Evolutionary conservation across 225 moss, liverwort and hornwort species (phyloP).

Genomic region (Pseudoscleropodium purum): DNA sequence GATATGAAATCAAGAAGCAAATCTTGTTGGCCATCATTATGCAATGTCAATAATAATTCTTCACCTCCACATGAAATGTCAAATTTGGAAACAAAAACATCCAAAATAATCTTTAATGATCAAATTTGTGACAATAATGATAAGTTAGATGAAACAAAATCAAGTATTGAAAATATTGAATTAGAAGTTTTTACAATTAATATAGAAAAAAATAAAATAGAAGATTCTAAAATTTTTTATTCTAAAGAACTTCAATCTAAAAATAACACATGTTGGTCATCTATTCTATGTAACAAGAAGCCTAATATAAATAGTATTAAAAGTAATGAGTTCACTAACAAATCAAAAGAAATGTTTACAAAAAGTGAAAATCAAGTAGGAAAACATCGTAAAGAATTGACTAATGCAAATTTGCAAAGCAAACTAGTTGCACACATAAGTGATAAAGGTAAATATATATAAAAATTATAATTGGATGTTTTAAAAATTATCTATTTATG

Average conservation of each 20-base stretch:
- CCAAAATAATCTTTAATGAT: background rate
- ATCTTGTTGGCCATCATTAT: background rate
- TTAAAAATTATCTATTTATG: too few relatives aligned
- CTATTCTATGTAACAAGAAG: background rate
- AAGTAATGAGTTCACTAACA: background rate
- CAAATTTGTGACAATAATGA: background rate
- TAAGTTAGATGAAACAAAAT: background rate
- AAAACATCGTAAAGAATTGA: background rate
- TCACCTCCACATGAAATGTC: background rate
- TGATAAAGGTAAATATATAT: background rate
- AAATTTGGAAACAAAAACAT: background rate
- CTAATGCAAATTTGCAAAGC: background rate
- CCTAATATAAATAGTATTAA: background rate
- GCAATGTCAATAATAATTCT: background rate
- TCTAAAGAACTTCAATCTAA: background rate
- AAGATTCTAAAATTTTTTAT: background rate
- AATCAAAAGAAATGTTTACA: too few relatives aligned
- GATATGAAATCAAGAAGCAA: background rate
- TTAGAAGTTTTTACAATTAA: constrained; percentile 6
- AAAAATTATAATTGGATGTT: background rate
- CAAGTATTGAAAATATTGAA: constrained; percentile 6
- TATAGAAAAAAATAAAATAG: background rate
- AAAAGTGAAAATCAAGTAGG: background rate
- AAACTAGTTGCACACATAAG: background rate
- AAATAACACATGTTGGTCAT: background rate